Evolutionary conservation across 306 rosid species (phyloP), one percentile per base, ranked within the genome.

Genomic region (Dryas alaskensis): DNA sequence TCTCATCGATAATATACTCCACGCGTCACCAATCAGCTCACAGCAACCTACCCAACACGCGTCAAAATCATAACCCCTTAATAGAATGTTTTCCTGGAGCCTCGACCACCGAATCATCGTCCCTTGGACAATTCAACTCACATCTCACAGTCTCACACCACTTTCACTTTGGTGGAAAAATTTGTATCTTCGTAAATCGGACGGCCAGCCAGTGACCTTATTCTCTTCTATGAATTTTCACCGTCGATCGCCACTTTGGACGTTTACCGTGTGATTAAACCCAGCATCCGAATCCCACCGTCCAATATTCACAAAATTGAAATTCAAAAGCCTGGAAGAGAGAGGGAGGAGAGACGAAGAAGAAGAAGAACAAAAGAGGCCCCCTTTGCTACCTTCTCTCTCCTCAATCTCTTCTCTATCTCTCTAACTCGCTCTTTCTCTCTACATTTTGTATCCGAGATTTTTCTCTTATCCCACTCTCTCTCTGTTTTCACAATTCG

Each of bases 321-420:
- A 95, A 85, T 95, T 95, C 96, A 95, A 95, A 95, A 92, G 87
- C 82, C 86, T 63, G 69, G 86, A 65, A 86, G 92, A 86, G 93
- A 91, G 98, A 83, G 98, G 96, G 98, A 88, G 97, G 87, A 84
- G 79, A 81, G 81, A 80, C 84, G 80, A 87, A 80, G 78, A 87
- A 77, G 79, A 54, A 72, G 81, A 71, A 58, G 46, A 59, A 59
- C 16, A 70, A 44, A 57, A 45, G 55, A 58, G 66, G 66, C 50
- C 81, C 84, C 84, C 84, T 83, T 78, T 63, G 69, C 65, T 71
- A 58, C 54, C 67, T 75, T 49, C 77, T 64, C 74, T 78, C 70
- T 85, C 73, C 52, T 81, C 50, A 42, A 13, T 44, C 60, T 53
- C 64, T 46, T 61, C 76, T 75, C 58, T 75, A 39, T 60, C 70